phyloP scores from a whole-genome alignment of 768 basidiomycete species.

The Pisolithus orientalis region DNA sequence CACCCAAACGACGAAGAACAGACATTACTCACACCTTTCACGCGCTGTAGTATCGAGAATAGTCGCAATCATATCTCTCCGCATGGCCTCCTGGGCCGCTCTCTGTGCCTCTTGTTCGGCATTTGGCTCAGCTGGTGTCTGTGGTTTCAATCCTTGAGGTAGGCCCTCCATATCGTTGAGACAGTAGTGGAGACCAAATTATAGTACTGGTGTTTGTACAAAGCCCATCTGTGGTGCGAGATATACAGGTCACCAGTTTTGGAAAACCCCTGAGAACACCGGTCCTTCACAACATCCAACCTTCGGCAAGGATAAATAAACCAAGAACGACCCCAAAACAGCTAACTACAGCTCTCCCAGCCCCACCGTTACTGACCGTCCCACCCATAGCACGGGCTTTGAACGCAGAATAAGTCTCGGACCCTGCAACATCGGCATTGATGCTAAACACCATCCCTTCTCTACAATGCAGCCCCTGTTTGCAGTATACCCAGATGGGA shows the following conservation, averaged over 20 bases:
- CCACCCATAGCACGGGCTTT: conserved; percentile 34
- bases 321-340: conserved; percentile 17
- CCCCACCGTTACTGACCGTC: conserved; percentile 9
- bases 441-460: conserved; percentile 56
- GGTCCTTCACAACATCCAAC: not conserved
- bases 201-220: too few species aligned
- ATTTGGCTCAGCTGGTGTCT: conserved; percentile 35
- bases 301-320: conserved; percentile 12
- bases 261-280: not conserved
- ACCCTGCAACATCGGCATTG: conserved; percentile 46
- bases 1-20: not conserved
- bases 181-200: not conserved
- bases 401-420: conserved; percentile 52
- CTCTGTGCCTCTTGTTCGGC: conserved; percentile 51
- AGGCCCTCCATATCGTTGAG: conserved; percentile 17
- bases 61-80: conserved; percentile 70
- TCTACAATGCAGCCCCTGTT: conserved; percentile 44
- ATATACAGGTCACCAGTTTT: too few species aligned
- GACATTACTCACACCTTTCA: conserved; percentile 57
- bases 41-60: conserved; percentile 73
- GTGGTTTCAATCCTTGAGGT: conserved; percentile 23
- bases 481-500: conserved; percentile 54
- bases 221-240: too few species aligned
- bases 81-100: conserved; percentile 69
- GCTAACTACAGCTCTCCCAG: conserved; percentile 22